Evolutionary conservation across 306 rosid genomes (phyloP).

Genomic region (Erythrophleum fordii): DNA sequence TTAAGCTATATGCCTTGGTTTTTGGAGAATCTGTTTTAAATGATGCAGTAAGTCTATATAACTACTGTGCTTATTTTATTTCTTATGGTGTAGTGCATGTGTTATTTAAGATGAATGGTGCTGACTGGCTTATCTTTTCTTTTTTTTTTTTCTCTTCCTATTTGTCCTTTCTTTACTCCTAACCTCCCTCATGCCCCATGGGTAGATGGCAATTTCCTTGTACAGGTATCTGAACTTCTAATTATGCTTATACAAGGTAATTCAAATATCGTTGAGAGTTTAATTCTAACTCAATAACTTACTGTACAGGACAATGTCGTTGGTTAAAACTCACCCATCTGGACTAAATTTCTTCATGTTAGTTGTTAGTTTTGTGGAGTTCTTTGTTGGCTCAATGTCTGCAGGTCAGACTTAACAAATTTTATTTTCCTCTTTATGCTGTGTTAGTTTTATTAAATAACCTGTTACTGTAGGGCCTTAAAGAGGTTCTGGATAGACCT

Average conservation of each 20-base stretch:
- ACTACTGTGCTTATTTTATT: conserved; percentile 8
- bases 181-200: conserved; percentile 21
- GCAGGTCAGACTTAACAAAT: conserved; percentile 55
- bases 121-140: conserved; percentile 19
- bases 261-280: conserved; percentile 26
- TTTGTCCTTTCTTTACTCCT: not conserved
- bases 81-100: conserved; percentile 27
- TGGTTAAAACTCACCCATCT: conserved; percentile 57
- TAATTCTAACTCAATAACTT: conserved; percentile 29
- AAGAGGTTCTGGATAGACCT: not conserved
- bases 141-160: not conserved
- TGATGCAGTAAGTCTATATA: conserved; percentile 64
- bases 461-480: not conserved
- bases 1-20: conserved; percentile 80
- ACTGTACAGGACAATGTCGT: conserved; percentile 72
- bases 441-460: not conserved
- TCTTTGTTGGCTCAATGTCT: conserved; percentile 84
- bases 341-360: conserved; percentile 65
- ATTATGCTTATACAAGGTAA: conserved; percentile 8
- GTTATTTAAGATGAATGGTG: conserved; percentile 27
- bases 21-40: conserved; percentile 89
- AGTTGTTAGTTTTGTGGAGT: conserved; percentile 78
- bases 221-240: conserved; percentile 60
- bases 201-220: conserved; percentile 85
- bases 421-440: conserved; percentile 4